Base-by-base conservation (phyloP, 2,329 filamentous ascomycete genomes). In the Amauroascus verrucosus region DNA sequence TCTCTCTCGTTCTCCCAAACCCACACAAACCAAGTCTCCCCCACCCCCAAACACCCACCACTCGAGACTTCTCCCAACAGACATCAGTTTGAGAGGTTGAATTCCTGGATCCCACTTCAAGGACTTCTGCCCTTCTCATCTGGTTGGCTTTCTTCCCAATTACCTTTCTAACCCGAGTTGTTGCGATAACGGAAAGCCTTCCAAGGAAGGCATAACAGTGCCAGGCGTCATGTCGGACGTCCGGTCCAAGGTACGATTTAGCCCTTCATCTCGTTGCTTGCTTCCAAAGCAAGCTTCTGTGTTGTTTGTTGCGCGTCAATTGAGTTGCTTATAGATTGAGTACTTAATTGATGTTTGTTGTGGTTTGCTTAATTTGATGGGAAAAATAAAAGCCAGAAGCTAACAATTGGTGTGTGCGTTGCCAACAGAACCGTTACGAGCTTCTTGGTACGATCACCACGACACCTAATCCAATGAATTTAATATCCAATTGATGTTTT, bases 361-460 rank as follows among this genome's bases (percentile, higher is more conserved):
- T 35, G 33, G 6, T 35, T 6, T 38, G 24, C 32, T 26, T 2
- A 40, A 44, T 22, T 44, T 16, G 51, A 53, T 43, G 40, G 28
- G 56, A 55, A 33, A n/a, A n/a, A n/a, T n/a, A 20, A 13, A 43
- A 38, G 50, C 52, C 26, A 41, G 59, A 37, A 58, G 57, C 62
- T 64, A 59, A 65, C 59, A 52, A 47, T 30, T 50, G 52, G 20
- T 54, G 16, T 35, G 24, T 54, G 50, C 16, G 41, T 53, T 37
- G 26, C 30, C 52, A 48, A 63, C 67, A 97, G 93, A 98, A 98
- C 82, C 84, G 87, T 70, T 97, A 87, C 82, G 91, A 93, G 82
- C 85, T 95, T 78, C 88, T 98, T 81, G 91, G 93, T 97, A 95
- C 62, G 68, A 14, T 40, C 47, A 53, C 55, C 48, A 49, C 54